Evolutionary conservation across 2,329 filamentous ascomycete species (phyloP).

Genomic region (Neoscytalidium dimidiatum): DNA sequence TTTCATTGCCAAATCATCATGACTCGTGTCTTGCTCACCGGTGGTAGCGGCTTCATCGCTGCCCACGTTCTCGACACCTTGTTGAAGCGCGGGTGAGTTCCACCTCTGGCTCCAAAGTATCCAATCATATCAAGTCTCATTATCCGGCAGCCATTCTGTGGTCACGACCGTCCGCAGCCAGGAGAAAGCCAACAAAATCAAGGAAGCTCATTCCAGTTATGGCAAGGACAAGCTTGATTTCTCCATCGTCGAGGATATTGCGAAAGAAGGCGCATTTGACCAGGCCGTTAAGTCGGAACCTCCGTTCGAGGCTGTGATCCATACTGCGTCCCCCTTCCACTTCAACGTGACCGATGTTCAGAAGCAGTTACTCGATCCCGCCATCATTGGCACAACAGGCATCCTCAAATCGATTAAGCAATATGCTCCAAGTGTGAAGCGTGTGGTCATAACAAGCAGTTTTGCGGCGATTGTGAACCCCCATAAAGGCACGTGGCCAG

Average conservation of each 20-base stretch:
- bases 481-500: slow-evolving; percentile 53
- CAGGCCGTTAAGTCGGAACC: slow-evolving; percentile 61
- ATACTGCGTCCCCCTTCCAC: slow-evolving; percentile 63
- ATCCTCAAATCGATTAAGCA: slow-evolving; percentile 64
- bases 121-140: neutral
- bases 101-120: neutral
- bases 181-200: slow-evolving; percentile 63
- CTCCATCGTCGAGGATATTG: slow-evolving; percentile 72
- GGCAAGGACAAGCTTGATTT: slow-evolving; percentile 62
- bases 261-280: slow-evolving; percentile 67
- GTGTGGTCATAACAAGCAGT: slow-evolving; percentile 70
- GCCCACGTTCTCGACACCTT: slow-evolving; percentile 64
- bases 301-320: slow-evolving; percentile 67
- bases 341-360: slow-evolving; percentile 72
- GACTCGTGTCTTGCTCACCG: slow-evolving; percentile 45
- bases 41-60: slow-evolving; percentile 66
- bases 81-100: slow-evolving; percentile 51
- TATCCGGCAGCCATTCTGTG: slow-evolving; percentile 54
- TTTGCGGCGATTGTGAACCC: slow-evolving; percentile 66
- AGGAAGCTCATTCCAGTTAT: slow-evolving; percentile 52
- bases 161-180: slow-evolving; percentile 65
- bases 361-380: slow-evolving; percentile 62
- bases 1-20: slow-evolving; percentile 20
- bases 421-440: slow-evolving; percentile 66
- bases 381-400: slow-evolving; percentile 64